phyloP scores from a whole-genome alignment of 2,329 filamentous ascomycete genomes.

The Colletotrichum melonis region DNA sequence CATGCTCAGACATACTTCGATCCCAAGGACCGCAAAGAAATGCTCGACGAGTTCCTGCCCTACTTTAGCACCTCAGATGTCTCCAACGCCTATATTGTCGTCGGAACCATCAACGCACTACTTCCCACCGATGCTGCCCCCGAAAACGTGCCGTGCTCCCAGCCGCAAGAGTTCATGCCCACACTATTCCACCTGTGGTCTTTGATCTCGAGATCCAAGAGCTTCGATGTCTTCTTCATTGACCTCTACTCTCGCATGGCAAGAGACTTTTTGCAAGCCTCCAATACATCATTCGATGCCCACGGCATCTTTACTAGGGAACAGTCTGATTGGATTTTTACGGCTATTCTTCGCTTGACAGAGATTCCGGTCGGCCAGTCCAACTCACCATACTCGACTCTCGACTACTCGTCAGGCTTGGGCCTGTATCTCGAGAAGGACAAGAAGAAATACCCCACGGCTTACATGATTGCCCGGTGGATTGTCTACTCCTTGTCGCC shows the following conservation, averaged over 20 bases:
- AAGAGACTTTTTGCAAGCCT: slow-evolving; percentile 81
- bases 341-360: slow-evolving; percentile 85
- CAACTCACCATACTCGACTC: slow-evolving; percentile 87
- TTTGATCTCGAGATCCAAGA: slow-evolving; percentile 87
- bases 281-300: slow-evolving; percentile 82
- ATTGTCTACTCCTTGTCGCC: slow-evolving; percentile 94
- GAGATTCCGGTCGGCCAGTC: slow-evolving; percentile 98
- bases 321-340: slow-evolving; percentile 93
- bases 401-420: slow-evolving; percentile 86
- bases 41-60: slow-evolving; percentile 83
- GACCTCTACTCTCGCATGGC: slow-evolving; percentile 91
- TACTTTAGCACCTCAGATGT: slow-evolving; percentile 95
- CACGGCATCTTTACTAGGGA: slow-evolving; percentile 93
- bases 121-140: slow-evolving; percentile 87
- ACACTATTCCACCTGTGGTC: slow-evolving; percentile 98
- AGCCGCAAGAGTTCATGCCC: slow-evolving; percentile 88
- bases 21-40: slow-evolving; percentile 83
- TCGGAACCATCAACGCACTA: slow-evolving; percentile 86
- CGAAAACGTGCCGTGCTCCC: slow-evolving; percentile 76
- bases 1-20: slow-evolving; percentile 95
- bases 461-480: slow-evolving; percentile 93
- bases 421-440: slow-evolving; percentile 92
- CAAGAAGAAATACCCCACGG: slow-evolving; percentile 89
- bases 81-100: slow-evolving; percentile 92
- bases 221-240: slow-evolving; percentile 87